Evolutionary conservation across 139 green algal species (phyloP).

Genomic region (Nannochloris sp.): DNA sequence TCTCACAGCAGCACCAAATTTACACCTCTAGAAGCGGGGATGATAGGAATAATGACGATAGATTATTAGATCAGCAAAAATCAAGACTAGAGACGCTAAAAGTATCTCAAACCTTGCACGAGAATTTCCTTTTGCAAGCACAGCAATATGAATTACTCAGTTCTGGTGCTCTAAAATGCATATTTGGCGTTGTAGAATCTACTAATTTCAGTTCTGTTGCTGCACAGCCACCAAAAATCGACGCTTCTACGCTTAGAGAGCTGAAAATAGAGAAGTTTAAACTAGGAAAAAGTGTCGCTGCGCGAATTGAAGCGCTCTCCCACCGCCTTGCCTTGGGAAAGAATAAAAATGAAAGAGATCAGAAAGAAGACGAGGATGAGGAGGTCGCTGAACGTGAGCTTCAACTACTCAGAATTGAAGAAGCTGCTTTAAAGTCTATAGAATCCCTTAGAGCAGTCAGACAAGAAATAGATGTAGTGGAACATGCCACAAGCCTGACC

Average conservation of each 20-base stretch:
- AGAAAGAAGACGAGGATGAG: constrained; percentile 22
- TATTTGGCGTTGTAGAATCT: not conserved
- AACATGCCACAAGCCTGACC: constrained; percentile 26
- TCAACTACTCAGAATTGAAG: constrained; percentile 36
- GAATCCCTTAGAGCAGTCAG: constrained; percentile 21
- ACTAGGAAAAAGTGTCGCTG: constrained; percentile 31
- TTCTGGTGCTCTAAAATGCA: constrained; percentile 1
- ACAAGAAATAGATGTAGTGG: constrained; percentile 56
- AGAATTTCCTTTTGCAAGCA: constrained; percentile 20
- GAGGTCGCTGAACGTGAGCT: constrained; percentile 48
- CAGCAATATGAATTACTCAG: constrained; percentile 34
- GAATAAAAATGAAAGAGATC: not conserved
- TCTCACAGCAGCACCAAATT: no score
- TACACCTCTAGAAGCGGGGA: no score
- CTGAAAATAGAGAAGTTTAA: constrained; percentile 61
- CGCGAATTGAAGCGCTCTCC: constrained; percentile 25
- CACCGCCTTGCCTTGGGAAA: constrained; percentile 18
- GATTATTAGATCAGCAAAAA: no score
- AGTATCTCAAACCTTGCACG: not conserved
- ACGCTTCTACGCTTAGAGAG: constrained; percentile 23
- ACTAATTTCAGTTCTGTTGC: no score
- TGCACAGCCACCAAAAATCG: not conserved
- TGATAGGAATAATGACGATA: no score
- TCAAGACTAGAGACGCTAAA: constrained; percentile 2
- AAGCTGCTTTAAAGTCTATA: constrained; percentile 34